A percentile compares a stretch with the other conserved stretches of the same genome.
phyloP scores from a whole-genome alignment of 768 basidiomycete genomes.

The Trametes cinnabarina region DNA sequence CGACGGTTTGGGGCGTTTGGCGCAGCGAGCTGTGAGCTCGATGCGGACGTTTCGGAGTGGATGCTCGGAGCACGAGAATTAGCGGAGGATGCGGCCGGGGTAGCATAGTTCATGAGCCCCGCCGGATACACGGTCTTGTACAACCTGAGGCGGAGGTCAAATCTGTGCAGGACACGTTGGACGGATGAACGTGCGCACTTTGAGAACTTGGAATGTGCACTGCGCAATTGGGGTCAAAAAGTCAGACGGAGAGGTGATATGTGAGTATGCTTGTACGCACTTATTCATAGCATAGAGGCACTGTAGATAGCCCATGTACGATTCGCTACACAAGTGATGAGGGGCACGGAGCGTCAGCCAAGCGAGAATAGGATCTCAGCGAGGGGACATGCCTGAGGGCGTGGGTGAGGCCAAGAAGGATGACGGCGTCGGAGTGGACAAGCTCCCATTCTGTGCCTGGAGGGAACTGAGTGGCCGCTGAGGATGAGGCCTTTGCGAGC shows the following conservation, averaged over 20 bases:
- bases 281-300: constrained; percentile 70
- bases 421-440: constrained; percentile 67
- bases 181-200: constrained; percentile 41
- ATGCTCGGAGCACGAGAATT: constrained; percentile 27
- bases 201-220: constrained; percentile 72
- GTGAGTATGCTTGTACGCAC: constrained; percentile 25
- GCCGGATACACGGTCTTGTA: constrained; percentile 32
- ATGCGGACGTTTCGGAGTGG: constrained; percentile 21
- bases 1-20: constrained; percentile 9
- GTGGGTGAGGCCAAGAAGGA: constrained; percentile 68
- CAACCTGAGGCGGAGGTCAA: constrained; percentile 18
- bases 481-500: constrained; percentile 33
- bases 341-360: background rate
- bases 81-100: constrained; percentile 26
- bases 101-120: constrained; percentile 28
- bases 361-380: background rate
- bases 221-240: constrained; percentile 22
- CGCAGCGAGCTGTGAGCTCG: constrained; percentile 8
- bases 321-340: constrained; percentile 49
- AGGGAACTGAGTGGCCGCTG: constrained; percentile 43
- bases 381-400: constrained; percentile 55
- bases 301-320: constrained; percentile 76
- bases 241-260: background rate
- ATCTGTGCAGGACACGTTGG: background rate
- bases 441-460: constrained; percentile 77